Percentiles rank a stretch among this genome's conserved stretches.
These are phyloP conservation scores for Haplosporangium sp. DNA, from an alignment of 371 early-diverging fungal genomes.

Conservation along the genomic window DNA sequence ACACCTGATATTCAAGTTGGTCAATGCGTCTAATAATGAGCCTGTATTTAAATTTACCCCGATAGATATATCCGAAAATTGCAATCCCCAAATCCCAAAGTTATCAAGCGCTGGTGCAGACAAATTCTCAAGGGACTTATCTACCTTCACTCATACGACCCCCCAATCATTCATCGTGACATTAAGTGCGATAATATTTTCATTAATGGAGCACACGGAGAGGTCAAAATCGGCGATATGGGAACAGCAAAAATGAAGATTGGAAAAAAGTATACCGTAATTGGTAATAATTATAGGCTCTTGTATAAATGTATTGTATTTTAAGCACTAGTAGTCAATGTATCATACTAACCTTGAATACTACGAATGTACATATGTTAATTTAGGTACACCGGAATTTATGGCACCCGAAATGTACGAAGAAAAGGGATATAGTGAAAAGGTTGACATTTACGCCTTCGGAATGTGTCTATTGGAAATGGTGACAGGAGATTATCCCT, in stretches of 20 bases:
- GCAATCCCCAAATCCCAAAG: conserved; percentile 74
- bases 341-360: background rate
- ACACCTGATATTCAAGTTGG: background rate
- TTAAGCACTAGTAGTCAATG: too few relatives aligned
- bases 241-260: conserved; percentile 88
- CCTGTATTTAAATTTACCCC: background rate
- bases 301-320: too few relatives aligned
- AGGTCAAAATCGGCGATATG: conserved; percentile 95
- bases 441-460: conserved; percentile 95
- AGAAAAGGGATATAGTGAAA: conserved; percentile 89
- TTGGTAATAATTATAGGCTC: conserved; percentile 65
- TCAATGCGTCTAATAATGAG: background rate
- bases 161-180: conserved; percentile 94
- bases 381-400: conserved; percentile 87
- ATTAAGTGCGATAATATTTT: conserved; percentile 93
- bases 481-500: conserved; percentile 92
- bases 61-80: conserved; percentile 74
- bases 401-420: conserved; percentile 96
- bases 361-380: too few relatives aligned
- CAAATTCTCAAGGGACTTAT: conserved; percentile 89
- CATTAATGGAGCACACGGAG: conserved; percentile 92
- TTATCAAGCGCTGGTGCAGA: conserved; percentile 86
- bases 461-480: conserved; percentile 94
- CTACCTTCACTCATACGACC: conserved; percentile 86
- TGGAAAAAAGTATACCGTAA: conserved; percentile 87